These are phyloP conservation scores for Monilinia laxa DNA, from an alignment of 2,329 filamentous ascomycete species.

Conservation along the genomic window DNA sequence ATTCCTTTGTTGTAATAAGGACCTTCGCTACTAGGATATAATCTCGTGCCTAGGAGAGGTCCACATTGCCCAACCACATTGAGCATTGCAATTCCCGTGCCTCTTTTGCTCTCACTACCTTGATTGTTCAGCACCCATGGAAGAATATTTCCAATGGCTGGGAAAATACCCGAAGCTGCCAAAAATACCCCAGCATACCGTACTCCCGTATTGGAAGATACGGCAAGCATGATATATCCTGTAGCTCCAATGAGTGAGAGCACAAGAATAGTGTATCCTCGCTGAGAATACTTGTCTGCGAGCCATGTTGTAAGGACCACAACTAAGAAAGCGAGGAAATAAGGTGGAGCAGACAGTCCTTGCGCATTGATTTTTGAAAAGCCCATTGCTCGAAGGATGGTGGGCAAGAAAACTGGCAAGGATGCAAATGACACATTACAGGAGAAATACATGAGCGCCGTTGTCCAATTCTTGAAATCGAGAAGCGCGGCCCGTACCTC, in stretches of 20 bases:
- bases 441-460: constrained; percentile 55
- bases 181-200: constrained; percentile 52
- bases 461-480: constrained; percentile 45
- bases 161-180: constrained; percentile 63
- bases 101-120: constrained; percentile 65
- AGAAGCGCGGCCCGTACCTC: constrained; percentile 50
- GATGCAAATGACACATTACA: constrained; percentile 66
- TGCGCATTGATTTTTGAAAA: constrained; percentile 66
- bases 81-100: constrained; percentile 62
- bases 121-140: constrained; percentile 72
- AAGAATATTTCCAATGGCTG: constrained; percentile 67
- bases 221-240: constrained; percentile 63
- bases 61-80: constrained; percentile 67
- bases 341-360: constrained; percentile 70
- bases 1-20: constrained; percentile 55
- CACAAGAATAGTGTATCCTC: constrained; percentile 57
- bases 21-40: constrained; percentile 55
- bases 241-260: constrained; percentile 57
- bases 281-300: constrained; percentile 66
- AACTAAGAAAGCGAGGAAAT: constrained; percentile 64
- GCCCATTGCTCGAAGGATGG: constrained; percentile 66
- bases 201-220: constrained; percentile 47
- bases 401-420: constrained; percentile 63
- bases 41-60: constrained; percentile 60
- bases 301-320: constrained; percentile 61